Evolutionary conservation across 257 asterid genomes (phyloP), one percentile per base, ranked within the genome.

Genomic region (Capsicum chinense): DNA sequence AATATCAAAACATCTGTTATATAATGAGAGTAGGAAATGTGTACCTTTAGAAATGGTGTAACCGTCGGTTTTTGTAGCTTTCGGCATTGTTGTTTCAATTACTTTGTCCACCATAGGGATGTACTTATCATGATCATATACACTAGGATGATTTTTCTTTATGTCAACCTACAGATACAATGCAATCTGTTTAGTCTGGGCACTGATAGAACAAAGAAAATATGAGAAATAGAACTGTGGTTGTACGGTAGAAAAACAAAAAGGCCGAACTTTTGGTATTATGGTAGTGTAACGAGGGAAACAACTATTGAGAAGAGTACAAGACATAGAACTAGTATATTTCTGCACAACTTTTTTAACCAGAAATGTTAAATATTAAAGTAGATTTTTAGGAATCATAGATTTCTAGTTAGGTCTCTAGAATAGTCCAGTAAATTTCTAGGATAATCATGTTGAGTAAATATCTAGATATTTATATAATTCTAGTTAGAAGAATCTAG

Each of bases 11-110:
- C 35, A n/a, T 26, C 14, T 50, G 62, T 0, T 50, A 26, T 21
- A 74, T 8, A 52, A 26, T 13, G 42, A 76, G 9, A 52, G 62
- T 0, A 58, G 14, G 37, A 37, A 68, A 42, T 68, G 4, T 64
- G 82, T 83, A 94, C 98, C 93, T 91, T 89, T 92, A 17, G 91
- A 60, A 56, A 92, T 85, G 76, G 90, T 79, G 35, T 89, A 88
- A 80, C 84, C 89, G 81, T 88, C 86, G 3, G 44, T 47, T 58
- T 90, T 88, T 3, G 80, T 83, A 42, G 87, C 84, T 84, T 85
- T 92, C 2, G 88, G 81, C 93, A 92, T 88, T 83, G 85, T 37
- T 83, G 91, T 78, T 85, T 92, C 87, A 9, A 91, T 86, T 17
- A 88, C n/a, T 86, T 94, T 95, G 79, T 93, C 95, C 47, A 90